A percentile compares a stretch with the other conserved stretches of the same genome.
Conservation (phyloP, 169 alveolate genomes). For the Sarcocystis neurona region DNA sequence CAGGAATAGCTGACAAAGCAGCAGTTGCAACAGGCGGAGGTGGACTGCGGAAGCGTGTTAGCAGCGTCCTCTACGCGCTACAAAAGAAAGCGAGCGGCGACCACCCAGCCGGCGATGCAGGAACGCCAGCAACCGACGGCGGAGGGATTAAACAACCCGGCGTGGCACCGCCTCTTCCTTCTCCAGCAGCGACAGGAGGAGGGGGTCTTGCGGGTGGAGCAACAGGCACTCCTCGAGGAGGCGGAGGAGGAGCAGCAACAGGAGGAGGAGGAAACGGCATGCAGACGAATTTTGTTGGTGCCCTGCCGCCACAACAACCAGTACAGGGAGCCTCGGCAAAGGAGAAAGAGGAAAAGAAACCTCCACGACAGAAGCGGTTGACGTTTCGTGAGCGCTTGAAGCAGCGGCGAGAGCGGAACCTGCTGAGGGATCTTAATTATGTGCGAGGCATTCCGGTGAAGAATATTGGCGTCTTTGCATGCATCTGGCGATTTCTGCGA, state of each 20-base stretch:
- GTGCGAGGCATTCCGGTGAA: neutral
- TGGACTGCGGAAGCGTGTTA: neutral
- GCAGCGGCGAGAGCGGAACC: slow-evolving; percentile 6
- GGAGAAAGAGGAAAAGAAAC: too few species aligned
- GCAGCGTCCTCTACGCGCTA: neutral
- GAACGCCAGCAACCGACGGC: too few species aligned
- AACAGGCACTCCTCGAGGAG: neutral
- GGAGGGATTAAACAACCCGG: too few species aligned
- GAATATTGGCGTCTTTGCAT: neutral
- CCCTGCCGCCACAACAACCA: too few species aligned
- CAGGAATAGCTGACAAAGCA: neutral
- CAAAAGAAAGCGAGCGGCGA: too few species aligned
- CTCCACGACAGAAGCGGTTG: too few species aligned
- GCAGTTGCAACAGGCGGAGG: slow-evolving; percentile 18
- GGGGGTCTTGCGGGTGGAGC: neutral
- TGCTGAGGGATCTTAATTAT: slow-evolving; percentile 15
- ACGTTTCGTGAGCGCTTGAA: too few species aligned
- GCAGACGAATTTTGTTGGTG: too few species aligned
- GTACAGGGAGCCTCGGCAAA: too few species aligned
- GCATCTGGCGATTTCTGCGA: neutral
- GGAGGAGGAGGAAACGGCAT: too few species aligned
- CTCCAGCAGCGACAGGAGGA: slow-evolving; percentile 3
- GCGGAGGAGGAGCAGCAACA: neutral
- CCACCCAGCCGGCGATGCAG: too few species aligned
- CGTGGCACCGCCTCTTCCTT: too few species aligned